Evolutionary conservation across 345 rosid species (phyloP).

Genomic region (Salix udensis): DNA sequence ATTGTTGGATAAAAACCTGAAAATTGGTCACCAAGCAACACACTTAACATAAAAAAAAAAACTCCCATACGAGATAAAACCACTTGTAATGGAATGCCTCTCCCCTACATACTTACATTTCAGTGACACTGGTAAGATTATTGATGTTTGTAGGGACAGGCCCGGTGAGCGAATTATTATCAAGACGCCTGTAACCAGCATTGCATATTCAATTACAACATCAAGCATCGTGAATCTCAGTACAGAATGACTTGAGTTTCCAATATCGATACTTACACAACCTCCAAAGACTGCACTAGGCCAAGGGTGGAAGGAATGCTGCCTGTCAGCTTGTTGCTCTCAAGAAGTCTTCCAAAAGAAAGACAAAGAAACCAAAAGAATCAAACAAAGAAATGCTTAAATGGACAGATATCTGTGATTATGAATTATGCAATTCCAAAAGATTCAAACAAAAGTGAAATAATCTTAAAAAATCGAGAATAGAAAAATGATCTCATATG

Average conservation of each 20-base stretch:
- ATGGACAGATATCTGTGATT: not conserved
- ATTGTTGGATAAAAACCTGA: slow-evolving; percentile 76
- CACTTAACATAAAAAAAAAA: not conserved
- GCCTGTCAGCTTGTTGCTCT: slow-evolving; percentile 59
- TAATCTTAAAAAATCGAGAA: not conserved
- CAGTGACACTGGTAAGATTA: slow-evolving; percentile 49
- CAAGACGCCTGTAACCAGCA: slow-evolving; percentile 64
- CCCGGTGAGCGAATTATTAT: slow-evolving; percentile 52
- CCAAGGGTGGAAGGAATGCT: slow-evolving; percentile 59
- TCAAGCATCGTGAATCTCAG: not conserved
- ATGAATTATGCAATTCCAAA: not conserved
- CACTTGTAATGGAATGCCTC: not conserved
- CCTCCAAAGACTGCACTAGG: slow-evolving; percentile 48
- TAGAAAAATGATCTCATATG: not conserved
- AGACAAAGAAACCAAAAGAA: not conserved
- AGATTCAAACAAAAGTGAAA: not conserved
- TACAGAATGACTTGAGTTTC: not conserved
- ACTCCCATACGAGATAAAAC: not conserved
- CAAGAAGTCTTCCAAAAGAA: slow-evolving; percentile 57
- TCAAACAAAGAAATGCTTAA: not conserved
- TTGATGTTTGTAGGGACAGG: slow-evolving; percentile 51
- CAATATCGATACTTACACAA: slow-evolving; percentile 57
- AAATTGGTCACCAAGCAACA: slow-evolving; percentile 6
- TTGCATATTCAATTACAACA: not conserved
- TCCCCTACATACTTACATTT: slow-evolving; percentile 52